A percentile compares a stretch with the other conserved stretches of the same genome.
Evolutionary conservation across 2,329 filamentous ascomycete species (phyloP).

Genomic region (Pseudovirgaria hyperparasitica): DNA sequence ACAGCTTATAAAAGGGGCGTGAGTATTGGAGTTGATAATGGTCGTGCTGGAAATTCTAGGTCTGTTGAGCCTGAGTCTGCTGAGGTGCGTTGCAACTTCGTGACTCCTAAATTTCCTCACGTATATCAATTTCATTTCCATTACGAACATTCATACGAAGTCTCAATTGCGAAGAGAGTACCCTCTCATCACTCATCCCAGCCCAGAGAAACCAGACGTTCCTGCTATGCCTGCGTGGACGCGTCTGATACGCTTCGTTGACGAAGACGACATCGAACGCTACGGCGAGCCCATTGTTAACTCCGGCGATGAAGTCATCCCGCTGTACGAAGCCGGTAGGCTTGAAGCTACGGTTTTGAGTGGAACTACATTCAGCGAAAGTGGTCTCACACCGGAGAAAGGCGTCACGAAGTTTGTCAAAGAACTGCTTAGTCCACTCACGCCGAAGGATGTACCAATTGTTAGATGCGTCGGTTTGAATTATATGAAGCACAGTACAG

Average conservation of each 20-base stretch:
- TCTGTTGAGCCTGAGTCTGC: too few relatives aligned
- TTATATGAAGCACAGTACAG: constrained; percentile 43
- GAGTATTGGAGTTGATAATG: too few relatives aligned
- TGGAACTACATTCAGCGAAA: constrained; percentile 30
- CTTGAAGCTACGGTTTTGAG: constrained; percentile 40
- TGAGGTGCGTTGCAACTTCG: too few relatives aligned
- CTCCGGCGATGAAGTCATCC: constrained; percentile 36
- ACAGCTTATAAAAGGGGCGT: too few relatives aligned
- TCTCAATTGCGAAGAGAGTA: too few relatives aligned
- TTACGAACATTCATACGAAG: too few relatives aligned
- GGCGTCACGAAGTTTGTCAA: constrained; percentile 41
- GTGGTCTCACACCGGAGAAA: constrained; percentile 37
- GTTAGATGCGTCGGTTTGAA: constrained; percentile 48
- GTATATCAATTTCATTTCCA: too few relatives aligned
- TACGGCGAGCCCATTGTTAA: constrained; percentile 41
- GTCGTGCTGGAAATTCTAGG: too few relatives aligned
- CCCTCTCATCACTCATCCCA: too few relatives aligned
- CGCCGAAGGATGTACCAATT: constrained; percentile 39
- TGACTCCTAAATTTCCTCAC: too few relatives aligned
- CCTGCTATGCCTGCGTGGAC: too few relatives aligned
- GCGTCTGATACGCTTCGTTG: constrained; percentile 42
- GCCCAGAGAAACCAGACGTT: too few relatives aligned
- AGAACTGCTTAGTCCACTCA: constrained; percentile 40
- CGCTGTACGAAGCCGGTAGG: constrained; percentile 32
- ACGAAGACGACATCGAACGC: constrained; percentile 37